Conservation (phyloP, 352 stramenopile species). For the Elongisporangium anandrum region DNA sequence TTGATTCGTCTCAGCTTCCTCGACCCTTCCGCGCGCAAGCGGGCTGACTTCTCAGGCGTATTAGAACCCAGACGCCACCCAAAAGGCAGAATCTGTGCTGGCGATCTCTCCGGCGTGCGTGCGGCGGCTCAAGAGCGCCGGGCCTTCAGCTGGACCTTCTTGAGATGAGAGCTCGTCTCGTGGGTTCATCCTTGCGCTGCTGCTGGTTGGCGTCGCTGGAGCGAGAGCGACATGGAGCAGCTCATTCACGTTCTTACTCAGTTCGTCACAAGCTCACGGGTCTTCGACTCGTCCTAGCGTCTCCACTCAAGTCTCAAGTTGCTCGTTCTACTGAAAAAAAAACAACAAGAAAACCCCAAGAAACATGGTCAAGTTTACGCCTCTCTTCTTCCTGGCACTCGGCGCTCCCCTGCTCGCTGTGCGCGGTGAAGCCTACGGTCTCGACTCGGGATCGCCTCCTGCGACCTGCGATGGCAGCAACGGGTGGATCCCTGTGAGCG, state of each 20-base stretch:
- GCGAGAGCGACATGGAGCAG: not conserved
- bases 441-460: no score
- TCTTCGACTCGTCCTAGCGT: no score
- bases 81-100: not conserved
- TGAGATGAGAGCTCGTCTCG: not conserved
- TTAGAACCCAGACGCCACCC: not conserved
- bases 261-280: not conserved
- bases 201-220: not conserved
- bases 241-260: not conserved
- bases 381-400: constrained; percentile 18
- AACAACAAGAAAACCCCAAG: constrained; percentile 2
- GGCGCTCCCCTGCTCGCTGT: constrained; percentile 5
- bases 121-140: not conserved
- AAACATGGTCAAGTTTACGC: constrained; percentile 35
- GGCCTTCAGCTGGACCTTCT: no score
- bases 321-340: no score
- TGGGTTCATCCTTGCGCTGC: not conserved
- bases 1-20: not conserved
- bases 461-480: constrained; percentile 18
- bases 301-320: no score
- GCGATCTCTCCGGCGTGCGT: not conserved
- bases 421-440: constrained; percentile 1
- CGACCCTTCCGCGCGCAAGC: not conserved
- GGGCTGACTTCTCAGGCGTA: not conserved
- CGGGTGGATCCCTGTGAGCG: constrained; percentile 26